phyloP scores from a whole-genome alignment of 2,329 filamentous ascomycete genomes.

The Fusarium burgessii region DNA sequence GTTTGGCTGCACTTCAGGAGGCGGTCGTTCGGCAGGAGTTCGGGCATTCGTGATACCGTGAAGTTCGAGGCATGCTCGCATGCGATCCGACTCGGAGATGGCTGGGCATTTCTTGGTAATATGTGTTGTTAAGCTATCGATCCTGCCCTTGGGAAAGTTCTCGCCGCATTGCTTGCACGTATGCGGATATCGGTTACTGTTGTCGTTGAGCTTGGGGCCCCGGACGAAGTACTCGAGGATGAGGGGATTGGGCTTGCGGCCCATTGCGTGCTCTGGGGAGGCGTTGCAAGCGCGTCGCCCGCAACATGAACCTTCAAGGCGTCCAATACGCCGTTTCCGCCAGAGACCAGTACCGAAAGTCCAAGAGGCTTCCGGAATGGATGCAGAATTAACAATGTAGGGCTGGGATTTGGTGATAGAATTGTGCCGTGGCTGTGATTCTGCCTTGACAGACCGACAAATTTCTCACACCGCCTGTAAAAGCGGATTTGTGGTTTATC shows the following conservation, averaged over 20 bases:
- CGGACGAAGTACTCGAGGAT: slow-evolving; percentile 91
- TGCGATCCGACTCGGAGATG: slow-evolving; percentile 78
- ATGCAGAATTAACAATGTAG: slow-evolving; percentile 22
- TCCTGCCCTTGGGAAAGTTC: slow-evolving; percentile 89
- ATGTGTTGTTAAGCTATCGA: slow-evolving; percentile 84
- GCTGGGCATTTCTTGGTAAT: slow-evolving; percentile 89
- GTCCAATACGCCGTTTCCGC: slow-evolving; percentile 33
- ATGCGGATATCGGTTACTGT: slow-evolving; percentile 91
- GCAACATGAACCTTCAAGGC: slow-evolving; percentile 41
- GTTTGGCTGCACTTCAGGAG: slow-evolving; percentile 44
- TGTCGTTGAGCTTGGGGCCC: slow-evolving; percentile 86
- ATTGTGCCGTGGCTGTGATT: slow-evolving; percentile 49
- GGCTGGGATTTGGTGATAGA: slow-evolving; percentile 43
- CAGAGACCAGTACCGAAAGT: slow-evolving; percentile 28
- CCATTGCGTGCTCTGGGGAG: slow-evolving; percentile 66
- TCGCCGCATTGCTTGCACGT: slow-evolving; percentile 91
- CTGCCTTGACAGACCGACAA: slow-evolving; percentile 57
- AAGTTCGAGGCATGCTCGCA: slow-evolving; percentile 78
- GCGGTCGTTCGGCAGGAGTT: slow-evolving; percentile 49
- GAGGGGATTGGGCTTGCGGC: slow-evolving; percentile 84
- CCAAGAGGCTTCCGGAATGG: slow-evolving; percentile 21
- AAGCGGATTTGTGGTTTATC: slow-evolving; percentile 42
- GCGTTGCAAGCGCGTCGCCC: slow-evolving; percentile 45
- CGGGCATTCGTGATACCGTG: slow-evolving; percentile 73
- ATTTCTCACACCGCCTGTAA: slow-evolving; percentile 56